Conservation (phyloP, 768 basidiomycete genomes). For the Russula ochroleuca region DNA sequence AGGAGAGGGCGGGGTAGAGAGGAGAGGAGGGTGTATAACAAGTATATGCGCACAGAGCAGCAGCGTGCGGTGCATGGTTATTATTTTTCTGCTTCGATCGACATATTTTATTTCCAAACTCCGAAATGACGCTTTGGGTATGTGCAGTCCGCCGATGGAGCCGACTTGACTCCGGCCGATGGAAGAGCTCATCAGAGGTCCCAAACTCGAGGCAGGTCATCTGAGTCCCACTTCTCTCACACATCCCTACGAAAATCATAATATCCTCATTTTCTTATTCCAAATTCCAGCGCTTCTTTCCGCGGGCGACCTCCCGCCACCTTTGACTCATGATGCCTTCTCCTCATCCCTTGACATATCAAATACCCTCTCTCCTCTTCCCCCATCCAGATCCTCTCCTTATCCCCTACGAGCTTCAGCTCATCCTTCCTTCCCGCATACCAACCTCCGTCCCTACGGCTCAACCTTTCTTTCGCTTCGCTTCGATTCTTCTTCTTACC, state of each 20-base stretch:
- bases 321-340: not conserved
- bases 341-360: conserved; percentile 6
- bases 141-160: conserved; percentile 3
- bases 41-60: not conserved
- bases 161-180: conserved; percentile 14
- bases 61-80: not conserved
- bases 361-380: conserved; percentile 7
- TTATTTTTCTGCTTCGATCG: not conserved
- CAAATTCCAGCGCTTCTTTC: conserved; percentile 14
- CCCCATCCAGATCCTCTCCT: conserved; percentile 5
- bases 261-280: not conserved
- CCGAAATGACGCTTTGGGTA: not conserved
- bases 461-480: not conserved
- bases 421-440: not conserved
- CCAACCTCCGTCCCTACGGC: not conserved
- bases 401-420: conserved; percentile 6
- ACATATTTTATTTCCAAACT: conserved; percentile 7
- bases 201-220: conserved; percentile 25
- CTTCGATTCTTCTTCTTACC: not conserved
- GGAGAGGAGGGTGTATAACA: not conserved
- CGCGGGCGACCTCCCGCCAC: conserved; percentile 17
- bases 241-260: not conserved
- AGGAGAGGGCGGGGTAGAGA: not conserved
- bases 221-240: conserved; percentile 1
- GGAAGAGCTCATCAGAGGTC: not conserved